Evolutionary conservation across 306 rosid genomes (phyloP), one percentile per base, ranked within the genome.

Genomic region (Trifolium pratense): DNA sequence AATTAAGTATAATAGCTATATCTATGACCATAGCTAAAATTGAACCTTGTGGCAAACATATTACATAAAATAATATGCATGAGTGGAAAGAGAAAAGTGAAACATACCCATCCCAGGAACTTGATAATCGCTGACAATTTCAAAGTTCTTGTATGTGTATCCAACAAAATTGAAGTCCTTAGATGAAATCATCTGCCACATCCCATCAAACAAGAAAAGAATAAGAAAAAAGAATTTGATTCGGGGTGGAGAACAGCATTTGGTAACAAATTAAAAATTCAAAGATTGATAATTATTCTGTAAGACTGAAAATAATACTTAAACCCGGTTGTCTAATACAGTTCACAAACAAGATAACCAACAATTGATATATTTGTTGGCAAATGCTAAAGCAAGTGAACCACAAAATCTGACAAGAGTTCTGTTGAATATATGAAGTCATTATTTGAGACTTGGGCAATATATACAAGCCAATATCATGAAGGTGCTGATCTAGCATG

Each of bases 151-250:
- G 48, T 95, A 95, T 0, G 99, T 95, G 80, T 95, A 95, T 61
- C 99, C 99, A 59, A 95, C 96, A 76, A 95, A 95, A 84, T 95
- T 95, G 58, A 92, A 77, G 87, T 95, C 99, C 92, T 95, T 92
- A 3, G 99, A 92, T 46, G 99, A 90, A 70, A 95, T 96, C 97
- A 91, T 95, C 99, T 95, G 96, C 53, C 71, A 81, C 53, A 66
- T 23, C 67, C 70, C 53, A 49, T 71, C 53, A 74, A 79, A 72
- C 53, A 69, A 57, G 37, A 69, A 70, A 73, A 67, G 26, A 53
- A 71, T 20, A 32, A 59, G 65, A 36, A 59, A 40, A 20, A 7
- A 29, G 2, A 78, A 52, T 75, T 15, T 4, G 18, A 31, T 20
- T 40, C 58, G 51, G 52, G 26, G 23, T 31, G 45, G 61, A 15